A percentile compares a stretch with the other conserved stretches of the same genome.
phyloP scores from a whole-genome alignment of 768 basidiomycete genomes.

The Tephrocybe sp. region DNA sequence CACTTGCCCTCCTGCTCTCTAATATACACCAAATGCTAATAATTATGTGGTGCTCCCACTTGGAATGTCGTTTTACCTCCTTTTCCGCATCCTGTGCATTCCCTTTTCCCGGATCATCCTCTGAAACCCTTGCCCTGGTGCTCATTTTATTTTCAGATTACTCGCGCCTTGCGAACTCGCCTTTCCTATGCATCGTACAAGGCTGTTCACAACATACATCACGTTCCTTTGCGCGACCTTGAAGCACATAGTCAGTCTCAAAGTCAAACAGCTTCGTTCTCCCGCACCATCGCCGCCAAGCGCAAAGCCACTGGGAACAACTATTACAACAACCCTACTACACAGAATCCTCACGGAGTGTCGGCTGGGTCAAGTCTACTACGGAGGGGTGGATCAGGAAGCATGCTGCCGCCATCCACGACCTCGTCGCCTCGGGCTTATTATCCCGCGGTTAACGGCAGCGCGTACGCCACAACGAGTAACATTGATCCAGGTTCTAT shows the following conservation, averaged over 20 bases:
- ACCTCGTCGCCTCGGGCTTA: conserved; percentile 43
- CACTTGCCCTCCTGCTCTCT: not conserved
- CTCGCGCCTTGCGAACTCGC: conserved; percentile 75
- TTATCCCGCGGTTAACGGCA: conserved; percentile 35
- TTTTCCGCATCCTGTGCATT: conserved; percentile 9
- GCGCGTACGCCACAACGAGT: conserved; percentile 27
- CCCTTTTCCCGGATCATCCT: conserved; percentile 18
- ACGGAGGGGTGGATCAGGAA: conserved; percentile 38
- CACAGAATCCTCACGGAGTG: conserved; percentile 40
- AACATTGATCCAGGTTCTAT: conserved; percentile 30
- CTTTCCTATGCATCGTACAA: conserved; percentile 85
- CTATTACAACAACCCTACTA: conserved; percentile 51
- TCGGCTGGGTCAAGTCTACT: conserved; percentile 27
- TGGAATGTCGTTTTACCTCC: conserved; percentile 7
- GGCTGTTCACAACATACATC: conserved; percentile 68
- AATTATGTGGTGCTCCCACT: conserved; percentile 7
- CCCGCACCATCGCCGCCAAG: conserved; percentile 58
- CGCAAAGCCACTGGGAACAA: conserved; percentile 47
- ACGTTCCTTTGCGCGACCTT: conserved; percentile 65
- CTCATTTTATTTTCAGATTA: conserved; percentile 58
- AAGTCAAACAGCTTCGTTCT: conserved; percentile 37
- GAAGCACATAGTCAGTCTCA: conserved; percentile 56
- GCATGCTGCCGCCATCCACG: conserved; percentile 44
- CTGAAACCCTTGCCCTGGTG: conserved; percentile 34
- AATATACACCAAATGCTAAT: conserved; percentile 4